Conservation (phyloP, 805 yeast genomes). For the Babjeviella inositovora region DNA sequence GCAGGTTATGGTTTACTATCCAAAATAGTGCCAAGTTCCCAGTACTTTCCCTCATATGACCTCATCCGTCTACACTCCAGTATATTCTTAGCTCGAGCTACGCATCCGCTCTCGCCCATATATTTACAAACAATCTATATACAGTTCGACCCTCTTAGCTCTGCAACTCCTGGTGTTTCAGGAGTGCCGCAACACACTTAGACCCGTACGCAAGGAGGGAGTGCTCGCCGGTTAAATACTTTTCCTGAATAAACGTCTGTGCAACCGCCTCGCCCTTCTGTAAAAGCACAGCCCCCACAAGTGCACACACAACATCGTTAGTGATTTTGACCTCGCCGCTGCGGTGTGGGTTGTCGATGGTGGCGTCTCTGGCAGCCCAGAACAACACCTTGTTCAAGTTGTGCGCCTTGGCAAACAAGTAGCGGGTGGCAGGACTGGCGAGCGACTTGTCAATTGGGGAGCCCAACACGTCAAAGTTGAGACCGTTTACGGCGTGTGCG, state of each 20-base stretch:
- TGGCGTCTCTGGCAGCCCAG: slow-evolving; percentile 46
- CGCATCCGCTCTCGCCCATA: no score
- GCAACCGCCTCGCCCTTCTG: slow-evolving; percentile 47
- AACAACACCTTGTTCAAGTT: slow-evolving; percentile 39
- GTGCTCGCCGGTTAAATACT: slow-evolving; percentile 19
- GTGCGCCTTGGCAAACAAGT: slow-evolving; percentile 30
- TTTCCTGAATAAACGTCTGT: slow-evolving; percentile 36
- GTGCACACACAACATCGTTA: slow-evolving; percentile 38
- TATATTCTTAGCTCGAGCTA: no score
- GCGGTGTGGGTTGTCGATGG: slow-evolving; percentile 19
- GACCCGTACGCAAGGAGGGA: no score
- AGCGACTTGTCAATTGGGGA: slow-evolving; percentile 32
- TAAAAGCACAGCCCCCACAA: slow-evolving; percentile 54
- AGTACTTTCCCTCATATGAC: no score
- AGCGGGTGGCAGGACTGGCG: slow-evolving; percentile 30
- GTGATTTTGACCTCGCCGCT: slow-evolving; percentile 43
- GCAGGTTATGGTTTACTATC: no score
- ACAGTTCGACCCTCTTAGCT: no score
- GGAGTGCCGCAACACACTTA: no score
- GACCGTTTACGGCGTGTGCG: slow-evolving; percentile 22
- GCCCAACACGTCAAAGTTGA: slow-evolving; percentile 46
- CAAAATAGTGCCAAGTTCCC: no score
- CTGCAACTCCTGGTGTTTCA: no score
- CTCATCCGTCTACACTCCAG: no score
- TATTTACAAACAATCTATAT: no score